phyloP scores from a whole-genome alignment of 139 green algal genomes.

The Deuterostichococcus epilithicus region DNA sequence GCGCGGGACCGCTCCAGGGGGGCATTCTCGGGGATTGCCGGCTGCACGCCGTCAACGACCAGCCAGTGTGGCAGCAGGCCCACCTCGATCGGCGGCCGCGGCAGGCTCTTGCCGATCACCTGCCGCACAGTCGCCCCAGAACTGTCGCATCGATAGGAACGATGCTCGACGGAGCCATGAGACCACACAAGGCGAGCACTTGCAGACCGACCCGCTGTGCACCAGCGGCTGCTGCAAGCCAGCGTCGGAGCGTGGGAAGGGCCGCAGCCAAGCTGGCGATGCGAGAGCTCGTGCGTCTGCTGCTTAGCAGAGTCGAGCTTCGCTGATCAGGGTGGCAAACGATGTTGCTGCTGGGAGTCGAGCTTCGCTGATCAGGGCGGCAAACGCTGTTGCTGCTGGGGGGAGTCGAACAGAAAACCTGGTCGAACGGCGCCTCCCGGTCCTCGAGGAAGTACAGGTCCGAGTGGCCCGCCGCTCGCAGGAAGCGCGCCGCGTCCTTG shows the following conservation, averaged over 20 bases:
- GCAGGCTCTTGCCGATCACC: conserved; percentile 54
- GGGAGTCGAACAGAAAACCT: conserved; percentile 47
- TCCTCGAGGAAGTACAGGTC: conserved; percentile 78
- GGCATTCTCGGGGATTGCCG: conserved; percentile 83
- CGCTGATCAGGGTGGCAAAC: too few species aligned
- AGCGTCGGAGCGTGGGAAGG: too few species aligned
- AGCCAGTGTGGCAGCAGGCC: conserved; percentile 86
- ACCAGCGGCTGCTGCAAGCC: background rate
- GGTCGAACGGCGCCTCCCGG: conserved; percentile 38
- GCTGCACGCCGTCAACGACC: conserved; percentile 84
- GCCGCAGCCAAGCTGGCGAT: too few species aligned
- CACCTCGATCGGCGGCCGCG: conserved; percentile 64
- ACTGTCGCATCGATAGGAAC: background rate
- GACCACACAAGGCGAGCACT: background rate
- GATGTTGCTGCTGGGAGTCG: too few species aligned
- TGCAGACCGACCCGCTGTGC: background rate
- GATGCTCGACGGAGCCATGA: background rate
- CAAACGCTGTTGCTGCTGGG: too few species aligned
- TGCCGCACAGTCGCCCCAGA: background rate
- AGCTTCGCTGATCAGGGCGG: too few species aligned
- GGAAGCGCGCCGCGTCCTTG: conserved; percentile 63
- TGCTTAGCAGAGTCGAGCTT: too few species aligned
- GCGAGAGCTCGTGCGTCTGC: too few species aligned
- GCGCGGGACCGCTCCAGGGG: conserved; percentile 16
- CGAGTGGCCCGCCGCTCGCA: conserved; percentile 48